Evolutionary conservation across 352 stramenopile genomes (phyloP).

Genomic region (Globisporangium solare): DNA sequence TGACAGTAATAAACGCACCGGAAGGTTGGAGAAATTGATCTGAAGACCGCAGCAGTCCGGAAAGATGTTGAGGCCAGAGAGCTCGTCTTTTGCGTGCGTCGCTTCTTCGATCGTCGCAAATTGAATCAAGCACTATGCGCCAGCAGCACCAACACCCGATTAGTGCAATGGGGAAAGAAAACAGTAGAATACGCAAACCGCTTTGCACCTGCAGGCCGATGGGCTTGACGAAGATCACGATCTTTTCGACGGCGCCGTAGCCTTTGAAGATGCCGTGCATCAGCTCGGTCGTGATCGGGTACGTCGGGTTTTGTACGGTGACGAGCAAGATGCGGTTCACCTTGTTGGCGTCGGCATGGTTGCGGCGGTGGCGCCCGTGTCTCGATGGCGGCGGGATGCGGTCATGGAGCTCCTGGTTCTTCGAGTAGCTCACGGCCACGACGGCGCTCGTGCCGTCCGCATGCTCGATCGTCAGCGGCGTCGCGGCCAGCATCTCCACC

Average conservation of each 20-base stretch:
- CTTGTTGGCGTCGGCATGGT: slow-evolving; percentile 7
- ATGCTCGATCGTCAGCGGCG: slow-evolving; percentile 18
- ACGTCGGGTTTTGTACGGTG: slow-evolving; percentile 63
- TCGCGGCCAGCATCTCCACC: slow-evolving; percentile 19
- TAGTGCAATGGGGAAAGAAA: background rate
- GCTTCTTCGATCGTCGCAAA: slow-evolving; percentile 41
- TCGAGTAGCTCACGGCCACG: slow-evolving; percentile 40
- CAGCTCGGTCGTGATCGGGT: slow-evolving; percentile 52
- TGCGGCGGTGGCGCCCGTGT: slow-evolving; percentile 2
- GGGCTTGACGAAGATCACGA: slow-evolving; percentile 60
- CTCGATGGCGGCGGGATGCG: slow-evolving; percentile 13
- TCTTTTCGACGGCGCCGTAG: slow-evolving; percentile 52
- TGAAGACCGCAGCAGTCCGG: slow-evolving; percentile 55
- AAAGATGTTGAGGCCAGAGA: slow-evolving; percentile 53
- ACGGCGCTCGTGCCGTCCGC: slow-evolving; percentile 13
- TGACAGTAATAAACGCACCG: slow-evolving; percentile 17
- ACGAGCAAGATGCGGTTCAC: slow-evolving; percentile 59
- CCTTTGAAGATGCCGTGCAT: slow-evolving; percentile 40
- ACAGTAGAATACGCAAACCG: background rate
- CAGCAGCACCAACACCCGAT: background rate
- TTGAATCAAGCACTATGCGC: slow-evolving; percentile 44
- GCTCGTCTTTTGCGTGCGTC: slow-evolving; percentile 32
- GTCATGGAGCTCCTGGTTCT: slow-evolving; percentile 59
- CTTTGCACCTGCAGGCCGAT: slow-evolving; percentile 34
- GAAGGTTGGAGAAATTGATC: slow-evolving; percentile 58